Evolutionary conservation across 345 rosid genomes (phyloP).

Genomic region (Pistacia atlantica): DNA sequence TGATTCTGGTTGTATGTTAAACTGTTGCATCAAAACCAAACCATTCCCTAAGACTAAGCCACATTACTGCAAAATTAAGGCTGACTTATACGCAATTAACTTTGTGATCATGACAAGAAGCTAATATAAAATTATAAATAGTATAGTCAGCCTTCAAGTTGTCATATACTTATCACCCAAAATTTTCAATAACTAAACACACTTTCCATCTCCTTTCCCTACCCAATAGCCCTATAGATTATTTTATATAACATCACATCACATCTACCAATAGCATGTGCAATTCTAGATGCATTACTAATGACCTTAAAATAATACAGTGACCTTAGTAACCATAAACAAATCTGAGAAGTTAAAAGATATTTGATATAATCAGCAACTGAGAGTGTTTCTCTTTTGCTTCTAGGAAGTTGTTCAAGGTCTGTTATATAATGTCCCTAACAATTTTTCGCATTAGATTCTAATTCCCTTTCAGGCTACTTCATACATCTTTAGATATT

Average conservation of each 20-base stretch:
- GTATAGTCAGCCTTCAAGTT: constrained; percentile 4
- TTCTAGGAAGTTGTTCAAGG: constrained; percentile 26
- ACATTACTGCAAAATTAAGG: neutral
- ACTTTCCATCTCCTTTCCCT: neutral
- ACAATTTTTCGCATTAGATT: constrained; percentile 5
- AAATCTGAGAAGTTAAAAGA: constrained; percentile 20
- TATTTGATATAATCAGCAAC: constrained; percentile 9
- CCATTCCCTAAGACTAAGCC: constrained; percentile 23
- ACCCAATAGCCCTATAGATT: neutral
- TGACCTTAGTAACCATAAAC: neutral
- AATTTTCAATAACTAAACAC: neutral
- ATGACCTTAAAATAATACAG: neutral
- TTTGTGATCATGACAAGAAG: constrained; percentile 12
- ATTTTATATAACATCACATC: constrained; percentile 12
- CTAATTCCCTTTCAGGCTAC: neutral
- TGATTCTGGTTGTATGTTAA: neutral
- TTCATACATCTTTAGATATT: neutral
- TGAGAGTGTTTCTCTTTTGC: constrained; percentile 15
- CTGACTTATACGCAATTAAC: constrained; percentile 13
- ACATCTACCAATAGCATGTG: constrained; percentile 32
- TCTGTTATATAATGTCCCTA: constrained; percentile 17
- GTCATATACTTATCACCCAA: neutral
- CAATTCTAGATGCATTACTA: constrained; percentile 8
- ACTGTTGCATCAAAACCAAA: constrained; percentile 12
- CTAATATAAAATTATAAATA: neutral